Base-by-base conservation (phyloP, 1,284 basidiomycete species). In the Microbotryum silenes-acaulis region DNA sequence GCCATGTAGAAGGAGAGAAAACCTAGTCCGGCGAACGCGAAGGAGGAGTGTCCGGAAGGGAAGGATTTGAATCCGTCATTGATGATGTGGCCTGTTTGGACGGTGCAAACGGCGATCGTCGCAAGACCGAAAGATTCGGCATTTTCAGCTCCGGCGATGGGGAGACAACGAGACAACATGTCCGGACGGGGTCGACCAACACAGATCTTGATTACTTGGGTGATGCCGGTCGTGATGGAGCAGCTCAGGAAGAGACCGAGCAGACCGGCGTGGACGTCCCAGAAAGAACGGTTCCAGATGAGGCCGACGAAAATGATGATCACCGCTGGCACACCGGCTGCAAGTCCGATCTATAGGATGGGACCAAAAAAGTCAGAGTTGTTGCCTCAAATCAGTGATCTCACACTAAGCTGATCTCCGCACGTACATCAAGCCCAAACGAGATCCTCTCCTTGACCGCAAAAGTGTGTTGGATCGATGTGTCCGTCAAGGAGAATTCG, bases 21-120 rank as follows among this genome's bases (percentile, higher is more conserved):
- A 2, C 89, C 89, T 4, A 97, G 80, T 1, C 94, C 93, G 10
- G 91, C 89, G 72, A 93, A 97, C 0, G 91, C 88, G 45, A 69
- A 64, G 4, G 62, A 64, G 2, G 89, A 85, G 77, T 97, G 94
- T 0, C 94, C 94, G 55, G 88, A 91, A 6, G 90, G 90, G 76
- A 98, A 67, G 4, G 88, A 91, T 70, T 89, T 83, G 79, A 92
- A 97, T 0, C 93, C 93, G 73, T 94, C 91, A 37, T 81, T 78
- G 69, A 93, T 62, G 54, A 31, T 57, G 21, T 57, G 12, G 9
- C 61, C 54, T 3, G 59, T 59, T 21, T 45, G 4, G 20, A 69
- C 69, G 14, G 89, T 90, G 76, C 94, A 98, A 58, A 97, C 86
- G 2, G 81, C 79, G 57, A 81, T 83, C 3, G 81, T 86, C 0